Base-by-base conservation (phyloP, 192 early-diverging fungal genomes). In the Paraglomus brasilianum region DNA sequence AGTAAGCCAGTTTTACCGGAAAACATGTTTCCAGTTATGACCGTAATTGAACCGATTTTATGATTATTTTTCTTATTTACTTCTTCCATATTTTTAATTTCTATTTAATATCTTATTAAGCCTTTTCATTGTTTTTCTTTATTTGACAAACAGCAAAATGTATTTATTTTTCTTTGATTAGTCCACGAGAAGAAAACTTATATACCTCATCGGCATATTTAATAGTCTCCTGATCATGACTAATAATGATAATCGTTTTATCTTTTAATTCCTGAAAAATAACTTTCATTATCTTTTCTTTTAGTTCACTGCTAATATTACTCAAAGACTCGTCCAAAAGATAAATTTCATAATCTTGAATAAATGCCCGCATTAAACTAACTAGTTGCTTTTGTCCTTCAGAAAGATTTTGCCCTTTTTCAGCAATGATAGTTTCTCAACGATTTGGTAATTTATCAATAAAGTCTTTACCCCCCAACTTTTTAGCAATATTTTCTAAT, bases 331-430 rank as follows among this genome's bases (percentile, higher is more conserved):
- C 95, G 64, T 95, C 94, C 3, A 96, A 68, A 1, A 96, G 74
- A 8, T 91, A 83, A 57, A 95, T 88, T 41, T 94, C 92, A 8
- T 87, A 79, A 62, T 88, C 80, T 11, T 74, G 80, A 77, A 97
- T 95, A 0, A 92, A 77, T 0, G 89, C 79, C 6, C 96, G 82
- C 0, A 94, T 94, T 17, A 97, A 67, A 41, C 89, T 88, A 62
- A 97, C 80, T 0, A 94, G 81, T 49, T 92, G 89, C 61, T 91
- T 91, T 81, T 98, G 96, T 0, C 94, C 95, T n/a, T 92, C 89
- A 3, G 75, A 86, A 0, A 92, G 71, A 11, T 81, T 86, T 10
- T 75, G 81, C 5, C 88, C 89, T 24, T 85, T 74, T 67, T 91
- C 87, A 21, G 84, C 89, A 81, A 87, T 79, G 1, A 36, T 39